These are phyloP conservation scores for Clitopilus passeckerianus DNA, from an alignment of 768 basidiomycete species.

Conservation along the genomic window DNA sequence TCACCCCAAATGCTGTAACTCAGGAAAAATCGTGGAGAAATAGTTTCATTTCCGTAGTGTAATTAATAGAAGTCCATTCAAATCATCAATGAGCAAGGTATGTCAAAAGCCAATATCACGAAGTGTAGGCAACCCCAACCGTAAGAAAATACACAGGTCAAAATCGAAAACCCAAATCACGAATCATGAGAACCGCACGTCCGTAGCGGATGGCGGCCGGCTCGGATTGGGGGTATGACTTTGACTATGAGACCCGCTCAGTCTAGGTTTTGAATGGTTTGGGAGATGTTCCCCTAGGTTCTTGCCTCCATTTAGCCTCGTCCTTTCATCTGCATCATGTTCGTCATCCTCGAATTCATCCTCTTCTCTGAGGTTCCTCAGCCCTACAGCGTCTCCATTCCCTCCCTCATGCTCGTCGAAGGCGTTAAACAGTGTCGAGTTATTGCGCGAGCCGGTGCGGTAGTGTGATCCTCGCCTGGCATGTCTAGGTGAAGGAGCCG, in stretches of 20 bases:
- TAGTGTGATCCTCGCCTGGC: conserved; percentile 56
- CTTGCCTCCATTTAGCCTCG: conserved; percentile 23
- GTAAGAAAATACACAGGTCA: background rate
- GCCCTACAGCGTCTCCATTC: conserved; percentile 38
- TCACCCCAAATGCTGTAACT: background rate
- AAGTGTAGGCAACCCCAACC: background rate
- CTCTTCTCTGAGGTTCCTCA: conserved; percentile 65
- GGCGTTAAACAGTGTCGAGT: conserved; percentile 70
- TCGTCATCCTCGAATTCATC: conserved; percentile 32
- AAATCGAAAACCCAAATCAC: background rate
- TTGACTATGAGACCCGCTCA: conserved; percentile 45
- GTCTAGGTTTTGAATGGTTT: conserved; percentile 13
- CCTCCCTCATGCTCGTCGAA: conserved; percentile 54
- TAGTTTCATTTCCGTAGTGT: background rate
- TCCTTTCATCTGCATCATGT: conserved; percentile 42
- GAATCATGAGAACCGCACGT: background rate
- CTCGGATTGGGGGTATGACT: conserved; percentile 44
- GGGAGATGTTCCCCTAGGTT: conserved; percentile 7
- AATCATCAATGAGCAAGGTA: background rate
- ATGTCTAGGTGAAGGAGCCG: conserved; percentile 30
- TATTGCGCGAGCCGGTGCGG: conserved; percentile 41
- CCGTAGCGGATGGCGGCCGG: conserved; percentile 5
- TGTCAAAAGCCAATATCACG: background rate
- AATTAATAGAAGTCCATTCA: background rate
- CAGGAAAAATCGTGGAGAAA: background rate